phyloP scores from a whole-genome alignment of 2,329 filamentous ascomycete genomes.

The Rutstroemia sp. region DNA sequence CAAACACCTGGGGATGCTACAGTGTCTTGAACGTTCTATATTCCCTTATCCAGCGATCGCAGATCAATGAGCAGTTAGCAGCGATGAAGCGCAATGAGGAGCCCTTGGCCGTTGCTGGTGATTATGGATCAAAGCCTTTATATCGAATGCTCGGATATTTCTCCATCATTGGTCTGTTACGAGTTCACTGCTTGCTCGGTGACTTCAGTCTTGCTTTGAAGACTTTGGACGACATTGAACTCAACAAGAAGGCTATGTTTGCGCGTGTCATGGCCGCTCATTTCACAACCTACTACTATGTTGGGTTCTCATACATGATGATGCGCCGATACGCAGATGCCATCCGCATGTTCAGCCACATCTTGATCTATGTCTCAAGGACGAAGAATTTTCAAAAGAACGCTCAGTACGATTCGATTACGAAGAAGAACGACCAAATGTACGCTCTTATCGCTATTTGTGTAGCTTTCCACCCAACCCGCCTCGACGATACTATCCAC shows the following conservation, averaged over 20 bases:
- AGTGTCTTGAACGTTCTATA: slow-evolving; percentile 98
- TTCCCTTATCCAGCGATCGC: slow-evolving; percentile 95
- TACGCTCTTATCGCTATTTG: slow-evolving; percentile 98
- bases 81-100: slow-evolving; percentile 95
- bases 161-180: slow-evolving; percentile 93
- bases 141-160: slow-evolving; percentile 99
- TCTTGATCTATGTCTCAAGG: slow-evolving; percentile 94
- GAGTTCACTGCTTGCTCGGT: slow-evolving; percentile 91
- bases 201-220: slow-evolving; percentile 98
- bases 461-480: slow-evolving; percentile 93
- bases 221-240: slow-evolving; percentile 97
- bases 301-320: slow-evolving; percentile 99
- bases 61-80: slow-evolving; percentile 94
- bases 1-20: slow-evolving; percentile 99
- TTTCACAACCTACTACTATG: slow-evolving; percentile 99
- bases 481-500: slow-evolving; percentile 98
- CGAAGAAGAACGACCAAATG: slow-evolving; percentile 99
- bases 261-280: slow-evolving; percentile 98
- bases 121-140: slow-evolving; percentile 88
- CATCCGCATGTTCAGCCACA: slow-evolving; percentile 99
- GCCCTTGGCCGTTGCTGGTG: slow-evolving; percentile 76
- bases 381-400: slow-evolving; percentile 99
- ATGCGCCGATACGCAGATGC: slow-evolving; percentile 99
- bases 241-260: slow-evolving; percentile 99
- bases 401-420: slow-evolving; percentile 94